Base-by-base conservation (phyloP, 2,329 filamentous ascomycete genomes). In the Fusarium sp. region DNA sequence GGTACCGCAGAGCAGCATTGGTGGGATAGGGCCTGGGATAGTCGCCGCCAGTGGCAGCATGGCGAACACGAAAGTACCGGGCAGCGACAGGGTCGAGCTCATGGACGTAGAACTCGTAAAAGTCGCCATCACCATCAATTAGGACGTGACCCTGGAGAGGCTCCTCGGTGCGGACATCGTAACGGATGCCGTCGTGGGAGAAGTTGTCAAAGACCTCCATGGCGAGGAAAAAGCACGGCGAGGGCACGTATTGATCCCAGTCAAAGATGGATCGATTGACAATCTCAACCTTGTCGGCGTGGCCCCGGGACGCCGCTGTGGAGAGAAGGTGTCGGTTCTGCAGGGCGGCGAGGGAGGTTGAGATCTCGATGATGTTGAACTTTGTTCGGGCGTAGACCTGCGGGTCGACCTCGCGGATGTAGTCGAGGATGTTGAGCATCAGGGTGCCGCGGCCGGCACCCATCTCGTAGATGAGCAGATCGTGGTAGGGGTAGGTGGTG, bases 161-260 rank as follows among this genome's bases (percentile, higher is more conserved):
- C 71, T 91, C 84, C 77, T 93, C 92, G 10, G 93, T 96, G 65
- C 85, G 81, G 10, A 91, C 85, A 80, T 98, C 91, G 82, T 98
- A 99, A 69, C 96, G 94, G 67, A 99, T 89, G 64, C 90, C 87
- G 81, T 99, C 96, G 82, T 99, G 96, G 34, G 93, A 90, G 78
- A 99, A 98, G 82, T 99, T 99, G 83, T 99, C 96, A 76, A 97
- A 97, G 71, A 99, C 96, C 81, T 99, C 96, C 81, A 99, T 91
- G 46, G 95, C 96, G 42, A 99, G 87, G 84, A 99, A 98, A 85
- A 97, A 99, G 83, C 96, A 98, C 0, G 95, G 96, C 3, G 91
- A 92, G 8, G 93, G 91, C n/a, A 97, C 92, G 71, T 91, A 92
- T 50, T 88, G 87, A 70, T 91, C 84, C 95, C 96, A 99, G 79